These are phyloP conservation scores for Lachancea cidri DNA, from an alignment of 805 yeast genomes.

Conservation along the genomic window DNA sequence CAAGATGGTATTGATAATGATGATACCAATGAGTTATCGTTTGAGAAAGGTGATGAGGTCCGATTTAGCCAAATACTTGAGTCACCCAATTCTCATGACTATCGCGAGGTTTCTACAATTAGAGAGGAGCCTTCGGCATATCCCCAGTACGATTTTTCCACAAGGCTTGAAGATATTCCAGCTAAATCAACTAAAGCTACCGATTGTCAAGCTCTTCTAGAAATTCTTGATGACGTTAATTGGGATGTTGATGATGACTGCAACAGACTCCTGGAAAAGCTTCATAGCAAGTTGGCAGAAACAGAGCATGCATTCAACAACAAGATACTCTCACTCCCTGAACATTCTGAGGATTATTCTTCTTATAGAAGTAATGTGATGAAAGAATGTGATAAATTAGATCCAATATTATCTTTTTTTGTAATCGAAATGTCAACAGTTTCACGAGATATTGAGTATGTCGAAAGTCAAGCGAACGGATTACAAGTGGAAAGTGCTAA, in stretches of 20 bases:
- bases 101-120: constrained; percentile 31
- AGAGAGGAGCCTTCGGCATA: constrained; percentile 24
- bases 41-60: constrained; percentile 32
- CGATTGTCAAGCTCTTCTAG: constrained; percentile 34
- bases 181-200: constrained; percentile 37
- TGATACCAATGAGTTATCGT: constrained; percentile 31
- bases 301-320: constrained; percentile 61
- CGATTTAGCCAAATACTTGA: constrained; percentile 22
- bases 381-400: constrained; percentile 50
- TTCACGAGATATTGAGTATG: constrained; percentile 59
- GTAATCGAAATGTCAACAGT: constrained; percentile 59
- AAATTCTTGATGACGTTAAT: constrained; percentile 67
- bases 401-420: constrained; percentile 49
- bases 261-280: constrained; percentile 48
- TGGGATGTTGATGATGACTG: constrained; percentile 72
- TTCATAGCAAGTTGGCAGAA: constrained; percentile 53
- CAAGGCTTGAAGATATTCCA: neutral
- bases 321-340: constrained; percentile 47
- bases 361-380: constrained; percentile 40
- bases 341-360: constrained; percentile 40
- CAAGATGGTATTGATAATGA: constrained; percentile 13
- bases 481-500: constrained; percentile 79
- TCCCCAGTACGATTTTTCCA: neutral
- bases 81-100: constrained; percentile 13
- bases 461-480: constrained; percentile 75